phyloP scores from a whole-genome alignment of 371 early-diverging fungal species.

The Dentiscutata heterogama region DNA sequence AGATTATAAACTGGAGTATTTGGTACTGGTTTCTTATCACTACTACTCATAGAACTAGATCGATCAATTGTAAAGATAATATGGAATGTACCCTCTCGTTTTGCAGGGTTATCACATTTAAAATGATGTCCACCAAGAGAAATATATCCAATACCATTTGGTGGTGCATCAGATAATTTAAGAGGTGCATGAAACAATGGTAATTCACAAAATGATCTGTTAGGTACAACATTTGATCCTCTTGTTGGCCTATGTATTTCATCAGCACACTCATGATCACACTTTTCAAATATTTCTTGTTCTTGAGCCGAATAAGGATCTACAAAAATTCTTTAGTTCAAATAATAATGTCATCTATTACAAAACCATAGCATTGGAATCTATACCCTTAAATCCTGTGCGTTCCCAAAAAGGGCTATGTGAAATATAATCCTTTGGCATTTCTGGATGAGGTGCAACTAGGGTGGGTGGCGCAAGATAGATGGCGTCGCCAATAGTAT shows the following conservation, averaged over 20 bases:
- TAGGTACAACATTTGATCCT: not conserved
- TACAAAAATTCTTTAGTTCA: not conserved
- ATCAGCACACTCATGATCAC: slow-evolving; percentile 39
- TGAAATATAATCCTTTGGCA: slow-evolving; percentile 31
- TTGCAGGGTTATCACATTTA: slow-evolving; percentile 38
- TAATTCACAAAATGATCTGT: slow-evolving; percentile 28
- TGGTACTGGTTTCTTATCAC: slow-evolving; percentile 30
- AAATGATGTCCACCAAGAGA: slow-evolving; percentile 46
- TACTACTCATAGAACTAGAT: slow-evolving; percentile 35
- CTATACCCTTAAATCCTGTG: slow-evolving; percentile 35
- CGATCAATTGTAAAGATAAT: slow-evolving; percentile 45
- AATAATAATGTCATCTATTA: not conserved
- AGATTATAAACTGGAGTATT: not conserved
- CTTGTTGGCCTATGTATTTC: not conserved
- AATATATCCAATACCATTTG: slow-evolving; percentile 36
- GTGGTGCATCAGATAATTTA: not conserved
- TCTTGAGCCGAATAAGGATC: slow-evolving; percentile 41
- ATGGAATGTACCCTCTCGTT: slow-evolving; percentile 24
- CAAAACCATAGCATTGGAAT: not conserved
- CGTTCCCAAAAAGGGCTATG: slow-evolving; percentile 40
- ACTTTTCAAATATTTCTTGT: slow-evolving; percentile 33
- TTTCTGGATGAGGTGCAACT: slow-evolving; percentile 28
- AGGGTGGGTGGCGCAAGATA: no score
- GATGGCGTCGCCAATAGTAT: no score
- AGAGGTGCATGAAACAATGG: slow-evolving; percentile 19